Evolutionary conservation across 495 filamentous ascomycete genomes (phyloP), one percentile per base, ranked within the genome.

Genomic region (Hapsidospora chrysogenum): DNA sequence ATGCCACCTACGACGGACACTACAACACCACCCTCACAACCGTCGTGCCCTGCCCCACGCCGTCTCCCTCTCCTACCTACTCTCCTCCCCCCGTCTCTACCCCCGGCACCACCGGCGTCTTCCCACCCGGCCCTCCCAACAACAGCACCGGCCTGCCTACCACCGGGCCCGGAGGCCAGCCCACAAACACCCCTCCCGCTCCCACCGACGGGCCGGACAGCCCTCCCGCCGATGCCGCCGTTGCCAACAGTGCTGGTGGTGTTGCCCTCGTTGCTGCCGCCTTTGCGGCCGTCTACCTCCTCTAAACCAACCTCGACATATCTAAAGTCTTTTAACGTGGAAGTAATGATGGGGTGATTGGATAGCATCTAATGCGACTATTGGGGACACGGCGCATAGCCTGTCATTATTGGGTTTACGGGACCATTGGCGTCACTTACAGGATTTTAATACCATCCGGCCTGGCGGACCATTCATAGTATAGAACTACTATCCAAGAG

Each of bases 11-110:
- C 44, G 55, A 50, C 43, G 26, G 53, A n/a, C 27, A 34, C 17
- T 51, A 48, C 39, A 47, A 50, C 31, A 56, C 52, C 44, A 53
- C 53, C 48, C 36, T 53, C 40, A n/a, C 3, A 18, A 39, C 29
- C 37, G 3, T 31, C 28, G 14, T 31, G 17, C 11, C 35, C 22
- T 9, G 25, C 25, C 23, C 35, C 17, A 13, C 3, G 15, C 20
- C 18, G 17, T 9, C 33, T 19, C 8, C 21, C 17, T 33, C 27
- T 2, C 29, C 31, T 14, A 18, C 21, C 11, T 26, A 35, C 7
- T 15, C 14, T 15, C 14, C 30, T 21, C 25, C 30, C 31, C 17
- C 10, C 10, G 33, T 22, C n/a, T n/a, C 7, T 15, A 6, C 10
- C 17, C 9, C 11, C 33, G 15, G 17, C 17, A 21, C 9, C 3